Base-by-base conservation (phyloP, 768 basidiomycete species). In the Sporobolomyces roseus region DNA sequence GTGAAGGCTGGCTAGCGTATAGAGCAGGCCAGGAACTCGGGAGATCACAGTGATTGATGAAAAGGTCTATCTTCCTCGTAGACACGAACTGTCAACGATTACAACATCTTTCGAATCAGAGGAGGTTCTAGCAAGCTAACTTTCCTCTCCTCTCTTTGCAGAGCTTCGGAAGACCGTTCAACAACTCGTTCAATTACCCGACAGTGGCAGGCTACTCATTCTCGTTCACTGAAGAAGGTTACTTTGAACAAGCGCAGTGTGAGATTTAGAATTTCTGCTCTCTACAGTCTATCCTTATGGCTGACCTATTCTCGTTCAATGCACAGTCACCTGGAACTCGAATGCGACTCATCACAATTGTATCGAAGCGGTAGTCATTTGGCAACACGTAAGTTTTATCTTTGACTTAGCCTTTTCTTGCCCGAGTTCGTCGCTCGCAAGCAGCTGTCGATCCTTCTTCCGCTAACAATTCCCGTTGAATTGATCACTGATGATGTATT, bases 241-340 rank as follows among this genome's bases (percentile, higher is more conserved):
- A 80, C 80, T 98, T 88, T 72, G 93, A 98, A 78, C 83, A 90
- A 77, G 85, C 91, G 29, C 86, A 90, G 71, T 97, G 93, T 79
- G 85, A 91, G 62, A 91, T 91, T 41, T 41, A 9, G 38, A 9
- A 9, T 41, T 80, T 82, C 88, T 89, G 14, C 45, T 2, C 16
- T 27, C 58, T 64, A 19, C 25, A 9, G 8, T 9, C 61, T 27
- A 29, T 25, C 7, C 12, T 4, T 12, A 4, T 19, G 8, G 32
- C 35, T 25, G 23, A 29, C 49, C 1, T 49, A 6, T 46, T 33
- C 19, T 14, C 25, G 35, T 17, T 29, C 38, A n/a, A n/a, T n/a
- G 2, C 1, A 4, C 59, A 70, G 68, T 71, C 58, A 66, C 70
- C 3, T 71, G 70, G 70, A 63, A 54, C 46, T 55, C 61, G 23